phyloP scores from a whole-genome alignment of 768 basidiomycete species.

The Tulasnella sp. region DNA sequence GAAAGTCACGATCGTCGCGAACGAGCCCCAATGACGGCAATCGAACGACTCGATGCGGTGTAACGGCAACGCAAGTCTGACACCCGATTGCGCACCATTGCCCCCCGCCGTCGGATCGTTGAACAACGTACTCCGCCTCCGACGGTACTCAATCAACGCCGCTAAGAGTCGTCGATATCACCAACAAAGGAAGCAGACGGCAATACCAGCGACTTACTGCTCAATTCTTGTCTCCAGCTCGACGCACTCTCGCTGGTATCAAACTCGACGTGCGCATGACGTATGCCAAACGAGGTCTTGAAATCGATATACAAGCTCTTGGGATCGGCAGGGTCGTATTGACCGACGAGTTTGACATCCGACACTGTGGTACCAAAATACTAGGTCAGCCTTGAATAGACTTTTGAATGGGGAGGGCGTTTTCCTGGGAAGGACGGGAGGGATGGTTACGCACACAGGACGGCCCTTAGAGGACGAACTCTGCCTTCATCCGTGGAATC shows the following conservation, averaged over 20 bases:
- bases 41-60: constrained; percentile 27
- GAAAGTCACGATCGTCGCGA: constrained; percentile 15
- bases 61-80: constrained; percentile 38
- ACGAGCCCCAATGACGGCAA: constrained; percentile 11
- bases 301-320: constrained; percentile 32
- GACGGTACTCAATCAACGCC: constrained; percentile 36
- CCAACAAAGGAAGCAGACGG: neutral
- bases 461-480: constrained; percentile 40
- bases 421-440: too few species aligned
- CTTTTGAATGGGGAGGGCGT: neutral
- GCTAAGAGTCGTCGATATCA: constrained; percentile 24
- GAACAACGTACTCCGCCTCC: constrained; percentile 25
- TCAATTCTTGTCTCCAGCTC: constrained; percentile 40
- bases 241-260: constrained; percentile 45
- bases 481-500: constrained; percentile 43
- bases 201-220: constrained; percentile 25
- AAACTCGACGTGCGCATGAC: constrained; percentile 35
- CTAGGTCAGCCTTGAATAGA: neutral
- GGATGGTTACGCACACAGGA: constrained; percentile 36
- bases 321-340: constrained; percentile 36
- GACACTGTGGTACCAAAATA: constrained; percentile 32
- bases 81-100: constrained; percentile 28
- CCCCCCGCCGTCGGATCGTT: constrained; percentile 25
- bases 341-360: constrained; percentile 34
- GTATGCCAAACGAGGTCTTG: constrained; percentile 21